Conservation (phyloP, 139 green algal genomes). For the Chlamydomonas incerta region DNA sequence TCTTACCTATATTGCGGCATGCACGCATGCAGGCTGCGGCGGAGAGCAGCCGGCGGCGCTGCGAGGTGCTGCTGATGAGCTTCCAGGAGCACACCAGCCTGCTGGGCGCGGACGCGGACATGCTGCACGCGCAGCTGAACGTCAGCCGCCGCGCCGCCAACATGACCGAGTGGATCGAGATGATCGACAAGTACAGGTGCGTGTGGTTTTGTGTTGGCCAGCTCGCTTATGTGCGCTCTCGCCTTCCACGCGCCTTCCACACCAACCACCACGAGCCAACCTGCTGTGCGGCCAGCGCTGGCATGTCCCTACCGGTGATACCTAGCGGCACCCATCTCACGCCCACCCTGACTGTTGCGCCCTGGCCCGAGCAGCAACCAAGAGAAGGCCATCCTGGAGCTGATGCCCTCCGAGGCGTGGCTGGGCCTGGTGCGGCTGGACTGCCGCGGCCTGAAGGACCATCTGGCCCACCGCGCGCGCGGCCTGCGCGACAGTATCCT, state of each 20-base stretch:
- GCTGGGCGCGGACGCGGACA: conserved; percentile 14
- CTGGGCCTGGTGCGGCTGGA: conserved; percentile 47
- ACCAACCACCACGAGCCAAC: too few species aligned
- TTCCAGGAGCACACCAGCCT: conserved; percentile 46
- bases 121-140: conserved; percentile 25
- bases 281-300: too few species aligned
- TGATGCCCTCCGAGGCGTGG: conserved; percentile 44
- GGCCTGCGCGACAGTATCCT: conserved; percentile 6
- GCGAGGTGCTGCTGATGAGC: conserved; percentile 41
- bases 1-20: too few species aligned
- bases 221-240: too few species aligned
- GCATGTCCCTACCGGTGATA: too few species aligned
- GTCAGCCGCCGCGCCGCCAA: neutral
- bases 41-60: conserved; percentile 37
- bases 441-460: conserved; percentile 32
- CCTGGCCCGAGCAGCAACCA: conserved; percentile 18
- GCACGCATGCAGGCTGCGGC: conserved; percentile 19
- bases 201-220: too few species aligned
- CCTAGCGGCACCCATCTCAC: too few species aligned
- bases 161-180: conserved; percentile 44
- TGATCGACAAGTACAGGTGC: conserved; percentile 44
- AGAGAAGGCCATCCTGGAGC: conserved; percentile 25
- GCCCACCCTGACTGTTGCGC: too few species aligned
- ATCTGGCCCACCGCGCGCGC: neutral
- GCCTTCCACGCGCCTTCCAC: too few species aligned